Base-by-base conservation (phyloP, 228 moss, liverwort and hornwort species). In the Sphagnum magellanicum region DNA sequence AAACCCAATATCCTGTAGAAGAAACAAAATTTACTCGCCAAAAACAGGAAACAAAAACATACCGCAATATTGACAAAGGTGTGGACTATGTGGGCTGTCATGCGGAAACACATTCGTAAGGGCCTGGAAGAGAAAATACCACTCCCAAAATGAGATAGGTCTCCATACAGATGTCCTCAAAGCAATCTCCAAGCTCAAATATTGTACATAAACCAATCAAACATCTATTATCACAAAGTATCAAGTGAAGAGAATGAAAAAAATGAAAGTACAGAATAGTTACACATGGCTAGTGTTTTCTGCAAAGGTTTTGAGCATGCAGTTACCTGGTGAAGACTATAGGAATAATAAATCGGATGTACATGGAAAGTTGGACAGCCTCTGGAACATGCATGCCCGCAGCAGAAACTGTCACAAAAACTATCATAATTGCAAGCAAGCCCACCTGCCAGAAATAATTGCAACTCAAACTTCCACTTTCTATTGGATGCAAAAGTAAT, bases 51-150 rank as follows among this genome's bases (percentile, higher is more conserved):
- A 66, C 16, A 55, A 50, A 70, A 49, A 53, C 73, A 59, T 88
- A 92, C 92, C 81, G 84, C 84, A 65, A 85, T 90, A 68, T 92
- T 82, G 72, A 90, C 69, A 68, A 88, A 86, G 49, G 86, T 81
- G 71, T 84, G 88, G 50, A 86, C 86, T 75, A 88, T 88, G 66
- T 78, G 88, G 69, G 88, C 53, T 5, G 84, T 86, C 88, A 88
- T 90, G 57, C 84, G 78, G 74, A 92, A 88, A 78, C 88, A 92
- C 68, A 70, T 77, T 70, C 92, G 88, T 69, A 92, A 69, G 71
- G 90, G 86, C 70, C 92, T 92, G 86, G 50, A n/a, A 76, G 50
- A 74, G 14, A 64, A 61, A 9, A 69, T 49, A 13, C 3, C 1
- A 68, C 46, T 53, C 71, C 52, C 7, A 51, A 4, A 48, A 10